Evolutionary conservation across 495 filamentous ascomycete species (phyloP), one percentile per base, ranked within the genome.

Genomic region (Aspergillus sclerotioniger): DNA sequence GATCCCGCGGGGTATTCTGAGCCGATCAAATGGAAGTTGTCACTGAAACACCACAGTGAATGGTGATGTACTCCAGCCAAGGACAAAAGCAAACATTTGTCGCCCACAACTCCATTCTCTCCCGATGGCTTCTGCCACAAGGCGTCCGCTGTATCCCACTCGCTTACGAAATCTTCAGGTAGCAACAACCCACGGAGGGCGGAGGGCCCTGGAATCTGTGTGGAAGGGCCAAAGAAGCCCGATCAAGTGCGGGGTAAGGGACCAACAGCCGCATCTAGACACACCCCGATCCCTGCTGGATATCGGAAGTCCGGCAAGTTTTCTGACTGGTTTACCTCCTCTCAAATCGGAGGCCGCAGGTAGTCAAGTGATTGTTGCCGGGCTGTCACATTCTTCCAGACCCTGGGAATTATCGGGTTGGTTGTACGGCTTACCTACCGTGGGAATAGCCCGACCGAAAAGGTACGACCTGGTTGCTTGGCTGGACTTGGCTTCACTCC

Each of bases 211-310:
- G 51, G 7, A 53, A 53, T 13, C 19, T 43, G 51, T 43, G 32
- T 53, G 21, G 51, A 53, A 53, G 17, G 10, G 31, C 19, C 20
- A 25, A 41, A 39, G 41, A 53, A 39, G 28, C 33, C 28, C 20
- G 37, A 19, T 13, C 17, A n/a, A 53, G 51, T 53, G 33, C 51
- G 51, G 51, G 51, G 51, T 53, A 53, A n/a, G 37, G 5, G 37
- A 41, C 13, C 37, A n/a, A n/a, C 37, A 41, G 37, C 37, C 13
- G 37, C 37, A 41, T 41, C 37, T 41, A n/a, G 37, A 41, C 37
- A 41, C 37, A n/a, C 25, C 25, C 5, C 13, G 37, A 15, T n/a
- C 37, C 37, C 37, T 41, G 37, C 0, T 13, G 19, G 2, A 15
- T 25, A 33, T 20, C 51, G 51, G 51, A 15, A 41, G 32, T 17